Evolutionary conservation across 345 rosid species (phyloP), one percentile per base, ranked within the genome.

Genomic region (Citrus reticulata): DNA sequence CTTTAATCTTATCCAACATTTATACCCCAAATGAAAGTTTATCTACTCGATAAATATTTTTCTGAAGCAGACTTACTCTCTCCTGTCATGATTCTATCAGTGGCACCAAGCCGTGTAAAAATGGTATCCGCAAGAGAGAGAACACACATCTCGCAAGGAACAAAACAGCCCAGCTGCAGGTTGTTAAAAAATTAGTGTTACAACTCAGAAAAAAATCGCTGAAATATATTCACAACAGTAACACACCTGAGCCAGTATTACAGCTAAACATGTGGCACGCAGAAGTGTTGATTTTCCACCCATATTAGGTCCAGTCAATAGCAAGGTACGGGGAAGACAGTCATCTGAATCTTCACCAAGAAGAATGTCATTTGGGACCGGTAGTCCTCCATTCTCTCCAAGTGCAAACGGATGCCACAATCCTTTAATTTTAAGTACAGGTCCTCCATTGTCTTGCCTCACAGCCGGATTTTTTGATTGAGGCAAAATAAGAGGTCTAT

Each of bases 201-300:
- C 16, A 35, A 17, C 29, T 20, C 51, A 62, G 68, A 70, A 25
- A n/a, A 61, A 27, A 32, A 60, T 54, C n/a, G 57, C 55, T 69
- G 75, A 16, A 25, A 70, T 30, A 72, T 63, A 42, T 72, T 40
- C 68, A 68, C 61, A 69, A 73, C 8, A 63, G 73, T 63, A 74
- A 80, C 91, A 77, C 64, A 95, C 98, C 91, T 93, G 99, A 59
- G 97, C 91, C 80, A 95, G 80, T 82, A 95, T 88, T 77, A 93
- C 95, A 57, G 99, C 90, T 57, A 93, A 88, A 84, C 97, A 95
- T 27, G 98, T 88, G 62, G 97, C 93, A 9, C 99, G 97, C 72
- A 95, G 84, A 81, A 95, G 97, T 62, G 99, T 93, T 77, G 98
- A 93, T 86, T 95, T 95, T 59, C 99, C 99, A 68, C 99, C 98